Evolutionary conservation across 805 yeast genomes (phyloP).

Genomic region (Candida chilensis): DNA sequence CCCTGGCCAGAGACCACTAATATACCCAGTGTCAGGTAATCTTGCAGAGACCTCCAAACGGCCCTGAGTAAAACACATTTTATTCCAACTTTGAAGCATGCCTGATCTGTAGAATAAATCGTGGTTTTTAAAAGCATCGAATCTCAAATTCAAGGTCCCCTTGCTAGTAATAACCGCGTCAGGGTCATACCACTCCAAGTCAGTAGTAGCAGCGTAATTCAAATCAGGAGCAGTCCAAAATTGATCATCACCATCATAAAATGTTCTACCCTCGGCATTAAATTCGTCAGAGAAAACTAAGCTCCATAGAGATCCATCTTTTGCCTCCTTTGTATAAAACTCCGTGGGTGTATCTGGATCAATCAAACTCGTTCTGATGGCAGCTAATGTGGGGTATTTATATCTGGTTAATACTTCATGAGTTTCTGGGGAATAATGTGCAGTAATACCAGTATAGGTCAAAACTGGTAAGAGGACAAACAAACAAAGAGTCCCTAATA

Average conservation of each 20-base stretch:
- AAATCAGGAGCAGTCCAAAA: constrained; percentile 34
- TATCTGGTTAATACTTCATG: constrained; percentile 37
- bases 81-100: constrained; percentile 40
- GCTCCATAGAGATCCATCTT: constrained; percentile 25
- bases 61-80: constrained; percentile 36
- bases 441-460: constrained; percentile 66
- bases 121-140: constrained; percentile 35
- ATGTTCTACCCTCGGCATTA: constrained; percentile 36
- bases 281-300: constrained; percentile 40
- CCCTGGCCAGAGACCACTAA: constrained; percentile 42
- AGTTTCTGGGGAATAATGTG: constrained; percentile 11
- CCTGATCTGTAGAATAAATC: constrained; percentile 35
- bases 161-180: constrained; percentile 32
- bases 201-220: constrained; percentile 37
- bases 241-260: constrained; percentile 38
- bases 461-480: constrained; percentile 78
- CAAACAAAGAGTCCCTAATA: constrained; percentile 53
- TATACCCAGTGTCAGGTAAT: constrained; percentile 30
- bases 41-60: constrained; percentile 28
- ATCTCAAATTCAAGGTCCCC: constrained; percentile 25
- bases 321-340: constrained; percentile 11
- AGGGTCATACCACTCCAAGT: constrained; percentile 44
- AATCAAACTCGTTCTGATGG: constrained; percentile 51
- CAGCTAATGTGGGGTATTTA: constrained; percentile 44
- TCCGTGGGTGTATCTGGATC: constrained; percentile 64